Base-by-base conservation (phyloP, 1,284 basidiomycete genomes). In the Golubevia sp. region DNA sequence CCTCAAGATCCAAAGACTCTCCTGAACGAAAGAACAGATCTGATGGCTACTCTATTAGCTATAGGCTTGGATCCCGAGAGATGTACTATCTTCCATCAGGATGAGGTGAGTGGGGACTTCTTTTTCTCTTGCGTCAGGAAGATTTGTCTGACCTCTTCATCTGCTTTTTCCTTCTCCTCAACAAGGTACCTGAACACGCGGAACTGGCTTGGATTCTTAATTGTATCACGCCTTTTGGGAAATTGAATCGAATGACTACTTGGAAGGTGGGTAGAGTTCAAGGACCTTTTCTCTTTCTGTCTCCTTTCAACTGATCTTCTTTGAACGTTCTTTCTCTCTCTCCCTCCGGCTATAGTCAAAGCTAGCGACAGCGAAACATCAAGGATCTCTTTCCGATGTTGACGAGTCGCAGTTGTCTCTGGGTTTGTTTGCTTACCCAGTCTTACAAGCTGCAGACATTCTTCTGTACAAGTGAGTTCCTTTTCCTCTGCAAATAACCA, bases 401-500 rank as follows among this genome's bases (percentile, higher is more conserved):
- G 90, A 93, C 74, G 93, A 96, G 66, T 90, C 90, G 0, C 85
- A 91, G 62, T 87, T 97, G 0, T 91, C 93, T 63, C 87, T 91
- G 0, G 95, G 95, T 0, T 85, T 97, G 25, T 90, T 97, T 65
- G 92, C 93, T 0, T 97, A 97, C 83, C 96, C 95, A 0, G 90
- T 97, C 2, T 86, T 98, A 0, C 94, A 97, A 86, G 93, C 94
- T 0, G 95, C 94, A 0, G 96, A 98, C 76, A 91, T 98, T 56
- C 86, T 97, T 8, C 86, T 90, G 1, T 97, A 97, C 83, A 89
- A 88, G 92, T 91, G 73, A 62, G 87, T 74, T 25, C 4, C n/a
- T 20, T 30, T 50, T 48, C 53, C 49, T 49, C 52, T 27, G 51
- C 51, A 60, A 58, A 49, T 38, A 8, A 23, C 20, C 11, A 25